Evolutionary conservation across 192 early-diverging fungal genomes (phyloP).

Genomic region (Pilaira anomala): DNA sequence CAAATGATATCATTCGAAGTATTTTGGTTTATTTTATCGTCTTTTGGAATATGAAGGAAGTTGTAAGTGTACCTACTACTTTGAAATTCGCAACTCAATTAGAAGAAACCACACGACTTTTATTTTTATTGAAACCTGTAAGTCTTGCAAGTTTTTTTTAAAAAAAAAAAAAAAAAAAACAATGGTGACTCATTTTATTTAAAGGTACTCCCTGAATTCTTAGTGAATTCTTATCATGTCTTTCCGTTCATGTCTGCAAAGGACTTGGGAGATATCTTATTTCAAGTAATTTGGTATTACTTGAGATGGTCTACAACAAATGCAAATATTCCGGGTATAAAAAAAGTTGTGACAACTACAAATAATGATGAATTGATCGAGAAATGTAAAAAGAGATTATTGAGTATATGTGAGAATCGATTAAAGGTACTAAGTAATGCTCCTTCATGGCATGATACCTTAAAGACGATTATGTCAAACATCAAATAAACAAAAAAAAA

Average conservation of each 20-base stretch:
- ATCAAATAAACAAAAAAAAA: no score
- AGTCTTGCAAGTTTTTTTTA: background rate
- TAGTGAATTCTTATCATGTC: background rate
- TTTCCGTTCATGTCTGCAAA: slow-evolving; percentile 21
- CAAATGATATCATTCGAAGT: slow-evolving; percentile 19
- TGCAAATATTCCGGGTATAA: slow-evolving; percentile 11
- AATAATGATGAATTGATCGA: slow-evolving; percentile 1
- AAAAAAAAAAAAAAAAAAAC: background rate
- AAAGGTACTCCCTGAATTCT: slow-evolving; percentile 1
- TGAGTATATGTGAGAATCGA: background rate
- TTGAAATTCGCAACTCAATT: slow-evolving; percentile 27
- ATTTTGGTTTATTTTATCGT: slow-evolving; percentile 34
- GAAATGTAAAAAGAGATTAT: slow-evolving; percentile 3
- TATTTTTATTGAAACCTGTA: slow-evolving; percentile 12
- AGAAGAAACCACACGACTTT: slow-evolving; percentile 18
- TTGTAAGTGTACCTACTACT: slow-evolving; percentile 6
- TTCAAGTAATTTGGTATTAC: slow-evolving; percentile 15
- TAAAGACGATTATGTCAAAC: slow-evolving; percentile 1
- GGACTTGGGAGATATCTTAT: slow-evolving; percentile 16
- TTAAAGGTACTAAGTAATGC: background rate
- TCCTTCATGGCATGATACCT: background rate
- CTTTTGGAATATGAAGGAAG: slow-evolving; percentile 35
- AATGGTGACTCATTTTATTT: background rate
- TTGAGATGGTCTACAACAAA: slow-evolving; percentile 17
- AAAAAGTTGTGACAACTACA: background rate